These are phyloP conservation scores for Myriosclerotinia scirpicola DNA, from an alignment of 2,329 filamentous ascomycete genomes.

Conservation along the genomic window DNA sequence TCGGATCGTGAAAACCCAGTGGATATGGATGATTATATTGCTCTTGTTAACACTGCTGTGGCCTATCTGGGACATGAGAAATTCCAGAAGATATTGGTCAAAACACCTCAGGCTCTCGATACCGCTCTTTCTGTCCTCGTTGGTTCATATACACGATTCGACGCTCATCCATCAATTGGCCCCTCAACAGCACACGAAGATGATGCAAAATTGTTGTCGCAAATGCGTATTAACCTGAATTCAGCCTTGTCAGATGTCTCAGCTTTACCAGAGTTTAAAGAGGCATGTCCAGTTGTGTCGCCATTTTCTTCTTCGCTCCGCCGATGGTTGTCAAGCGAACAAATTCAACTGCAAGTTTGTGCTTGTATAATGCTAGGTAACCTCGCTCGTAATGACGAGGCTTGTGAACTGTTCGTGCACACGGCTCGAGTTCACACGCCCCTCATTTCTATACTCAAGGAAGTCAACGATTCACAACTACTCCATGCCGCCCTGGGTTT, in stretches of 20 bases:
- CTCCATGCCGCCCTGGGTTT: conserved; percentile 59
- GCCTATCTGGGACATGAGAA: conserved; percentile 56
- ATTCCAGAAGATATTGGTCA: conserved; percentile 52
- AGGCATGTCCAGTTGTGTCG: conserved; percentile 46
- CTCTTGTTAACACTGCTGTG: conserved; percentile 52
- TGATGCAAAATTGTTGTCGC: conserved; percentile 52
- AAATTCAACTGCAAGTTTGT: conserved; percentile 52
- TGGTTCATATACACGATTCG: conserved; percentile 49
- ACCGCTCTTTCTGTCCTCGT: conserved; percentile 52
- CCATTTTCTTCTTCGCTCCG: conserved; percentile 47
- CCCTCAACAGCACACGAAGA: conserved; percentile 38
- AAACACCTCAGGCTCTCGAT: conserved; percentile 36
- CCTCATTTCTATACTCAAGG: conserved; percentile 48
- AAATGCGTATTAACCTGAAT: conserved; percentile 52
- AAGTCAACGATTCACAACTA: conserved; percentile 50
- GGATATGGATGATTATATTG: conserved; percentile 56
- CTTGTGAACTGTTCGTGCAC: conserved; percentile 52
- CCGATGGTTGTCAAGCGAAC: conserved; percentile 48
- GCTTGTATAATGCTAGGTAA: conserved; percentile 64
- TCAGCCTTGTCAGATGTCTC: conserved; percentile 53
- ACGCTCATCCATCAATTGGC: conserved; percentile 37
- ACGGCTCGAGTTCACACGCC: conserved; percentile 47
- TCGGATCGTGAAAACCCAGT: conserved; percentile 43
- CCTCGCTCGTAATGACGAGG: conserved; percentile 57
- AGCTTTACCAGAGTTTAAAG: conserved; percentile 49